These are phyloP conservation scores for Hyphochytrium catenoides DNA, from an alignment of 352 stramenopile genomes.

Conservation along the genomic window DNA sequence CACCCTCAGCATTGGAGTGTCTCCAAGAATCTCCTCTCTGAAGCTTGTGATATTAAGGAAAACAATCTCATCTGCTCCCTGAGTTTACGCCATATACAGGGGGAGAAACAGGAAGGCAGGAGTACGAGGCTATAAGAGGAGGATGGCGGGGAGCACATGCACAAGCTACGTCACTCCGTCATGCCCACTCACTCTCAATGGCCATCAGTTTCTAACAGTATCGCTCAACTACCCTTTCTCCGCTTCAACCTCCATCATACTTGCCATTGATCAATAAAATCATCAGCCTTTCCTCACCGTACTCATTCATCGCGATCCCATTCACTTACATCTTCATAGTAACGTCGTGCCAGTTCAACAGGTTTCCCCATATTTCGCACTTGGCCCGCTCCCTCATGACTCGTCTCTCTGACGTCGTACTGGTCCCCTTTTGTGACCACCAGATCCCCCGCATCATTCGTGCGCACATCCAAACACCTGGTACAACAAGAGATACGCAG, in stretches of 20 bases:
- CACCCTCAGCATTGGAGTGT: constrained; percentile 88
- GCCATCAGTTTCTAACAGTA: no score
- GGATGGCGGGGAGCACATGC: neutral
- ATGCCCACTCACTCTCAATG: no score
- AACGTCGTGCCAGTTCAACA: constrained; percentile 75
- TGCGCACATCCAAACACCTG: constrained; percentile 86
- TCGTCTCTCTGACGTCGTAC: constrained; percentile 87
- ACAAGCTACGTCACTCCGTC: no score
- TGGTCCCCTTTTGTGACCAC: constrained; percentile 97
- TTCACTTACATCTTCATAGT: constrained; percentile 68
- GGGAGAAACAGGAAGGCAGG: neutral
- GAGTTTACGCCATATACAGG: constrained; percentile 4
- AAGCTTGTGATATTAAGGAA: constrained; percentile 99
- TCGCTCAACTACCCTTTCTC: no score
- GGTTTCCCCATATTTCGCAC: constrained; percentile 95
- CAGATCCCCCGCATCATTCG: constrained; percentile 85
- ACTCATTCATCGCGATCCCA: no score
- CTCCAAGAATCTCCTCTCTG: constrained; percentile 80
- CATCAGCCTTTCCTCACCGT: no score
- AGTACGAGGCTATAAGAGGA: constrained; percentile 2
- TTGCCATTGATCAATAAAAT: no score
- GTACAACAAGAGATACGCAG: no score
- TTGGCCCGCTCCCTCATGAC: constrained; percentile 24
- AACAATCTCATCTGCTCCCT: constrained; percentile 81
- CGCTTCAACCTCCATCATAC: no score